phyloP scores from a whole-genome alignment of 257 asterid species.

The Plectranthus barbatus region DNA sequence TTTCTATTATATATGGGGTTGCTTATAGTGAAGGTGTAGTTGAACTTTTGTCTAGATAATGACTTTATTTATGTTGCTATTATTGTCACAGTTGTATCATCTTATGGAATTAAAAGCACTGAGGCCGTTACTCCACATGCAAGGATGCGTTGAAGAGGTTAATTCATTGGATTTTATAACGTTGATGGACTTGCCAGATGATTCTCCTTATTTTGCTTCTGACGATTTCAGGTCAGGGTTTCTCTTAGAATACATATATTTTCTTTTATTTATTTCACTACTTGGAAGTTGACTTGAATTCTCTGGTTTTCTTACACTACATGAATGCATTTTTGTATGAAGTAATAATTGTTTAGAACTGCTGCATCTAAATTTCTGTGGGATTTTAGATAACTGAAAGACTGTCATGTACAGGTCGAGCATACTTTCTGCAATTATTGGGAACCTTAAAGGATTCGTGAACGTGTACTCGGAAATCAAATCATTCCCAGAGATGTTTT shows the following conservation, averaged over 20 bases:
- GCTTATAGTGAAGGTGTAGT: background rate
- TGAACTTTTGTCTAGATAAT: background rate
- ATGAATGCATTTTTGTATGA: background rate
- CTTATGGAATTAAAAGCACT: slow-evolving; percentile 70
- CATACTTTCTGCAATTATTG: slow-evolving; percentile 47
- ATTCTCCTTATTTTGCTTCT: slow-evolving; percentile 63
- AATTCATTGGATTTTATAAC: slow-evolving; percentile 46
- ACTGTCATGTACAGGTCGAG: slow-evolving; percentile 55
- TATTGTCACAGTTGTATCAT: slow-evolving; percentile 52
- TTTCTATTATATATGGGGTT: background rate
- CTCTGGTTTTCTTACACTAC: background rate
- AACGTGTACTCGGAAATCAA: slow-evolving; percentile 38
- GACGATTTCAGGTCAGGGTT: slow-evolving; percentile 52
- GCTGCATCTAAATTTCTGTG: background rate
- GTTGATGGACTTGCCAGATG: slow-evolving; percentile 66
- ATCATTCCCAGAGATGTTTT: slow-evolving; percentile 81
- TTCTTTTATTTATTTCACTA: background rate
- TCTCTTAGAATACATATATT: background rate
- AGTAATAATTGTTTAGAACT: background rate
- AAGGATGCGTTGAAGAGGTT: slow-evolving; percentile 40
- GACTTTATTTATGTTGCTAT: background rate
- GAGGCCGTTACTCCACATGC: slow-evolving; percentile 51
- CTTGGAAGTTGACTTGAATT: background rate
- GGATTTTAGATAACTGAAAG: background rate
- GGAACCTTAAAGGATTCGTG: slow-evolving; percentile 62